Evolutionary conservation across 1,139 yeast species (phyloP).

Genomic region (Chernovozyma sophiae-reginae): DNA sequence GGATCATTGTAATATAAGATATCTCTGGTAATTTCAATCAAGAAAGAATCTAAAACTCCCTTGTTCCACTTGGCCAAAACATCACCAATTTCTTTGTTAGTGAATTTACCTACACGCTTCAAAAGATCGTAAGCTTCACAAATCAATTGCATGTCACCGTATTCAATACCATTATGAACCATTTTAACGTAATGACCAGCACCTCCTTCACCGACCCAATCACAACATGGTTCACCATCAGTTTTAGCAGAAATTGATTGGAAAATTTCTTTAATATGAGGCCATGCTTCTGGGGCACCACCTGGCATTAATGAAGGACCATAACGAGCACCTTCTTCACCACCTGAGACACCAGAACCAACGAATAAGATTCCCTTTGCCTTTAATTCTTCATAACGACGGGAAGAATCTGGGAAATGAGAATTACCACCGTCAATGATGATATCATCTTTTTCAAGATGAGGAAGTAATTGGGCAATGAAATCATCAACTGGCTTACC

Average conservation of each 20-base stretch:
- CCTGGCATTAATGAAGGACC: constrained; percentile 99
- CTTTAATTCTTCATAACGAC: constrained; percentile 89
- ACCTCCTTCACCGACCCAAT: constrained; percentile 99
- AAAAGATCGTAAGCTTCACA: constrained; percentile 95
- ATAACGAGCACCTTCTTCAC: constrained; percentile 99
- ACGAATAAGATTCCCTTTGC: constrained; percentile 86
- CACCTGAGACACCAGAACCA: constrained; percentile 99
- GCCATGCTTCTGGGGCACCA: constrained; percentile 98
- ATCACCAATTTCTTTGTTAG: constrained; percentile 89
- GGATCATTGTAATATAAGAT: constrained; percentile 83
- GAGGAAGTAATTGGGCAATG: constrained; percentile 82
- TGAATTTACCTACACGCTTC: constrained; percentile 90
- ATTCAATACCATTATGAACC: constrained; percentile 99
- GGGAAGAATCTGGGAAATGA: constrained; percentile 97
- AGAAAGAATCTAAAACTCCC: constrained; percentile 96
- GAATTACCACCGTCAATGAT: constrained; percentile 99
- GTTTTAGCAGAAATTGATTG: constrained; percentile 94
- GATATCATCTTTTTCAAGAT: constrained; percentile 94
- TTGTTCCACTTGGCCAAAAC: constrained; percentile 93
- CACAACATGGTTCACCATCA: constrained; percentile 99
- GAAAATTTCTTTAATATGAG: constrained; percentile 93
- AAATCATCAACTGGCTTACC: constrained; percentile 93
- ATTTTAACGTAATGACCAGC: constrained; percentile 98
- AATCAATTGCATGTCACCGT: constrained; percentile 99
- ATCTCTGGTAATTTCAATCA: constrained; percentile 95